Evolutionary conservation across 257 asterid genomes (phyloP).

Genomic region (Rubia yunnanensis): DNA sequence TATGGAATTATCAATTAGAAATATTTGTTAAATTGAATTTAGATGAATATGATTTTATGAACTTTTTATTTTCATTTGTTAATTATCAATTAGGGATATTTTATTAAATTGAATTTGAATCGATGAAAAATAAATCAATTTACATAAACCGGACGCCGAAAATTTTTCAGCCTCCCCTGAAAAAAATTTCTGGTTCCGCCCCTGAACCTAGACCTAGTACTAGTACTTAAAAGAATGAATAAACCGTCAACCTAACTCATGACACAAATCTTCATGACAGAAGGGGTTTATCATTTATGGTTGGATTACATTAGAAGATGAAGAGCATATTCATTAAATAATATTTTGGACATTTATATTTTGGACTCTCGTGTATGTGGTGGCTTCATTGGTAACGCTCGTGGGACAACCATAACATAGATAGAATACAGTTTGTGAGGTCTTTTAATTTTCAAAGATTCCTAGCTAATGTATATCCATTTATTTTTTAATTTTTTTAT

Average conservation of each 20-base stretch:
- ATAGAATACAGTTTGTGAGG: background rate
- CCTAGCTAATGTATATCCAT: background rate
- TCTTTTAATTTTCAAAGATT: slow-evolving; percentile 2
- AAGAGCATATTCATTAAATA: background rate
- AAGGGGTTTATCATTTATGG: background rate
- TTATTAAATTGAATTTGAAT: too few relatives aligned
- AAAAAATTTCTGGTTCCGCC: too few relatives aligned
- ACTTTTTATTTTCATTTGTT: too few relatives aligned
- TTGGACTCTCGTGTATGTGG: background rate
- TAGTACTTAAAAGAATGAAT: background rate
- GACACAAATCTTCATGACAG: background rate
- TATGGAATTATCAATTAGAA: too few relatives aligned
- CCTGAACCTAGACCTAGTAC: background rate
- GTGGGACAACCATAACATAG: background rate
- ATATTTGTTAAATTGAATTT: too few relatives aligned
- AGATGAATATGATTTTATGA: too few relatives aligned
- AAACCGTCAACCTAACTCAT: background rate
- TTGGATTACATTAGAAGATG: background rate
- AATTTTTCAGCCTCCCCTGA: too few relatives aligned
- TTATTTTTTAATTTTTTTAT: background rate
- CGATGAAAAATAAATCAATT: too few relatives aligned
- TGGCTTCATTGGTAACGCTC: background rate
- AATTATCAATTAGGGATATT: too few relatives aligned
- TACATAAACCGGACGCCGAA: too few relatives aligned
- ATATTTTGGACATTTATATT: background rate